These are phyloP conservation scores for Aspergillus udagawae DNA, from an alignment of 2,329 filamentous ascomycete species.

Conservation along the genomic window DNA sequence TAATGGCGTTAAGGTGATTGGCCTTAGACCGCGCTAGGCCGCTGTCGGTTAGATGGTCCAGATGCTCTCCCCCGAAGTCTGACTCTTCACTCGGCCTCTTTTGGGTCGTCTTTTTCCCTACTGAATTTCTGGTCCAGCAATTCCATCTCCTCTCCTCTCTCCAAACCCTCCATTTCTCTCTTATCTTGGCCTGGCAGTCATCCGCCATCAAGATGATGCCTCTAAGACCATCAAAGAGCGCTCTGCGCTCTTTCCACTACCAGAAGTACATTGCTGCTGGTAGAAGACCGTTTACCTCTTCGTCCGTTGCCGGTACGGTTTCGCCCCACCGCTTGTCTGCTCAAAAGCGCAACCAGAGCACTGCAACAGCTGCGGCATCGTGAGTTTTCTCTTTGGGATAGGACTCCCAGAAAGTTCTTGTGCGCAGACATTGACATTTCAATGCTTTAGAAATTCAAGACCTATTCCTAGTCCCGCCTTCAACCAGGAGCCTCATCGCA, in stretches of 20 bases:
- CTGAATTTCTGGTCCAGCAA: neutral
- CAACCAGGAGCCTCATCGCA: conserved; percentile 51
- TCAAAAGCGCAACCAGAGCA: conserved; percentile 46
- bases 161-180: conserved; percentile 15
- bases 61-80: neutral
- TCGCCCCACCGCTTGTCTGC: conserved; percentile 44
- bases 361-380: conserved; percentile 49
- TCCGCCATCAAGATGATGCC: conserved; percentile 45
- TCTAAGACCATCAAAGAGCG: conserved; percentile 47
- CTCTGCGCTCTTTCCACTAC: conserved; percentile 45
- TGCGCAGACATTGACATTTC: conserved; percentile 13
- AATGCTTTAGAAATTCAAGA: conserved; percentile 49
- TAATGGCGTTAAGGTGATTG: neutral
- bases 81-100: neutral
- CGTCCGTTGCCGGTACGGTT: conserved; percentile 41
- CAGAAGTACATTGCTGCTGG: conserved; percentile 37
- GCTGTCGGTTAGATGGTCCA: neutral
- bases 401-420: neutral
- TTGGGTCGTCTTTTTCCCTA: neutral
- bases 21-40: neutral
- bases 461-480: conserved; percentile 60
- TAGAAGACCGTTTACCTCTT: conserved; percentile 42
- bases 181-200: conserved; percentile 29
- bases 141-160: conserved; percentile 7
- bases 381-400: conserved; percentile 39